Conservation (phyloP, 1,284 basidiomycete species). For the Dichomitus squalens region DNA sequence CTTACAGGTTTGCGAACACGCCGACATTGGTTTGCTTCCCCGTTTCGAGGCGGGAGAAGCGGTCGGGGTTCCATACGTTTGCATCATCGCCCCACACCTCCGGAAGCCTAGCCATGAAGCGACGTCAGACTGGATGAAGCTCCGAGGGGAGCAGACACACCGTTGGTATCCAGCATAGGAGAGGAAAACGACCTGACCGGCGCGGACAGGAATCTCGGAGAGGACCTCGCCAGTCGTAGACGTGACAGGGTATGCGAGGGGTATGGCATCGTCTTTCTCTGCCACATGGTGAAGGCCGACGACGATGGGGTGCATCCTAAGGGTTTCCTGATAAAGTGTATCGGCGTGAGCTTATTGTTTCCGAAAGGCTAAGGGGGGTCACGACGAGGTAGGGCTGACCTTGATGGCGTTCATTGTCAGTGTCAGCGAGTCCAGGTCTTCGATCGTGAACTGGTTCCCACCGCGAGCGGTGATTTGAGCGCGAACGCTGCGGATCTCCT, state of each 20-base stretch:
- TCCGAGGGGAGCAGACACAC: constrained; percentile 21
- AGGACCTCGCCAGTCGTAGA: constrained; percentile 33
- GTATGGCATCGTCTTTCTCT: constrained; percentile 38
- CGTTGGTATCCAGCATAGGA: constrained; percentile 36
- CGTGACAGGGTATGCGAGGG: constrained; percentile 38
- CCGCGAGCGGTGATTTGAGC: constrained; percentile 22
- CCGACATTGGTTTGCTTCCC: constrained; percentile 43
- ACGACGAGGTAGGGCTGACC: not conserved
- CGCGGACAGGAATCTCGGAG: constrained; percentile 38
- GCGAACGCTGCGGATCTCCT: constrained; percentile 26
- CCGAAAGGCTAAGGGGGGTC: too few relatives aligned
- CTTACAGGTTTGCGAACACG: constrained; percentile 55
- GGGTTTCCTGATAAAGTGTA: constrained; percentile 37
- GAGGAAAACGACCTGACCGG: constrained; percentile 39
- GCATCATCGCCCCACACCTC: constrained; percentile 53
- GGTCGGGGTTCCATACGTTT: constrained; percentile 54
- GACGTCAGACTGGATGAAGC: too few relatives aligned
- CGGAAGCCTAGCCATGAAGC: constrained; percentile 25
- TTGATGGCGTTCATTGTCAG: constrained; percentile 14
- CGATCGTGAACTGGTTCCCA: constrained; percentile 28
- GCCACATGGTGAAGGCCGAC: constrained; percentile 34
- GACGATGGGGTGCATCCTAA: constrained; percentile 41
- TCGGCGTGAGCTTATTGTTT: too few relatives aligned
- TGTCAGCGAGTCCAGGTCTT: constrained; percentile 35
- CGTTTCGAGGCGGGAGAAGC: constrained; percentile 38